These are phyloP conservation scores for Candida taoyuanica DNA, from an alignment of 805 yeast species.

Conservation along the genomic window DNA sequence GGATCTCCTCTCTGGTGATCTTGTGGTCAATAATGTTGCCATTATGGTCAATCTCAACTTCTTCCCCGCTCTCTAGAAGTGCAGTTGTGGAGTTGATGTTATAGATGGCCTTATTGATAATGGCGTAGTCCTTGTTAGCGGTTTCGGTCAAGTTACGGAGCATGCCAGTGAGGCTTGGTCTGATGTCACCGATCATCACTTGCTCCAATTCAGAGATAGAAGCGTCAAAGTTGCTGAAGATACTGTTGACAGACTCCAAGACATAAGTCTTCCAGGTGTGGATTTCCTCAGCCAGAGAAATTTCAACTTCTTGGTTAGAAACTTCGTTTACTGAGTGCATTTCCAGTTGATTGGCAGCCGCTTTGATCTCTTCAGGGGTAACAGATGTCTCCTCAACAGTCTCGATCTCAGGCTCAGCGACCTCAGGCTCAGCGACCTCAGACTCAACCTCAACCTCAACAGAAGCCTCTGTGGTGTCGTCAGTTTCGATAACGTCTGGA, in stretches of 20 bases:
- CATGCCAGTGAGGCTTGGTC: slow-evolving; percentile 30
- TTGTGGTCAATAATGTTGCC: slow-evolving; percentile 33
- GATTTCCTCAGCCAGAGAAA: slow-evolving; percentile 32
- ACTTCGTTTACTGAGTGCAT: slow-evolving; percentile 8
- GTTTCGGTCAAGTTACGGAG: slow-evolving; percentile 31
- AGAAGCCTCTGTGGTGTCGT: slow-evolving; percentile 1
- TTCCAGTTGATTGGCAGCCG: slow-evolving; percentile 7
- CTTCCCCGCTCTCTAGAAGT: slow-evolving; percentile 30
- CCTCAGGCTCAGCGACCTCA: background rate
- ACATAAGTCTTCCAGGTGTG: slow-evolving; percentile 34
- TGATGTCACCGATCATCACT: slow-evolving; percentile 25
- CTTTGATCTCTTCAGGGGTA: slow-evolving; percentile 4
- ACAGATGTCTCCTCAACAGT: slow-evolving; percentile 9
- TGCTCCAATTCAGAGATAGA: slow-evolving; percentile 32
- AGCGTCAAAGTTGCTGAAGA: slow-evolving; percentile 34
- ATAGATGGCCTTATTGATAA: slow-evolving; percentile 31
- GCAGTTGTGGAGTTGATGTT: slow-evolving; percentile 35
- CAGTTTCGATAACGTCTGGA: slow-evolving; percentile 12
- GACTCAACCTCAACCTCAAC: slow-evolving; percentile 7
- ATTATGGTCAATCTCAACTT: slow-evolving; percentile 30
- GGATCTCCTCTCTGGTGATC: slow-evolving; percentile 43
- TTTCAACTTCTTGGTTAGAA: background rate
- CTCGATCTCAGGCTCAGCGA: slow-evolving; percentile 1
- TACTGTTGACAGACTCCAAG: slow-evolving; percentile 34
- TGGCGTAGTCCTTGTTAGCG: slow-evolving; percentile 25